Conservation (phyloP, 768 basidiomycete genomes). For the Mycena rebaudengoi region DNA sequence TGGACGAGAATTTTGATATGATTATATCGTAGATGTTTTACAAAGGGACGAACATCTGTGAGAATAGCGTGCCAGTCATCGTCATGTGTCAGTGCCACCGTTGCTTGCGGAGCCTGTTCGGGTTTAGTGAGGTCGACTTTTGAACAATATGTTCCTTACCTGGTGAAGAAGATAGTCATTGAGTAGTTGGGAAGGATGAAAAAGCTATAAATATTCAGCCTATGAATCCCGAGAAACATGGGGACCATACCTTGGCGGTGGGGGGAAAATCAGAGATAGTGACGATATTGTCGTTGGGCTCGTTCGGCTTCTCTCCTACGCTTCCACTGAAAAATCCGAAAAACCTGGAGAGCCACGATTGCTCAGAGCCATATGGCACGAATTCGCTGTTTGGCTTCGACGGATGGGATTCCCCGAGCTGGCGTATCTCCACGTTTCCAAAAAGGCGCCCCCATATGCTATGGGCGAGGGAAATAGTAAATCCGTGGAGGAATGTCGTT, state of each 20-base stretch:
- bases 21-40: not conserved
- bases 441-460: conserved; percentile 14
- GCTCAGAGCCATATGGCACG: conserved; percentile 1
- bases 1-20: not conserved
- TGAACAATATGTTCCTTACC: conserved; percentile 1
- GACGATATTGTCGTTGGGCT: not conserved
- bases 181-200: conserved; percentile 5
- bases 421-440: not conserved
- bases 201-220: not conserved
- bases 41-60: not conserved
- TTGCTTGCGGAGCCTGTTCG: conserved; percentile 5
- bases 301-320: not conserved
- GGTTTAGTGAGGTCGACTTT: not conserved
- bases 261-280: not conserved
- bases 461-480: not conserved
- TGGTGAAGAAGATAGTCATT: conserved; percentile 1
- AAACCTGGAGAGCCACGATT: not conserved
- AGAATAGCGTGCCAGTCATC: conserved; percentile 18
- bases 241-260: not conserved
- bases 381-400: not conserved
- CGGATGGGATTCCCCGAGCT: not conserved
- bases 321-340: not conserved
- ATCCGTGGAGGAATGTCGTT: conserved; percentile 3
- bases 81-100: conserved; percentile 10
- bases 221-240: not conserved